phyloP scores from a whole-genome alignment of 106 monocot species.

The Amphibolis antarctica region DNA sequence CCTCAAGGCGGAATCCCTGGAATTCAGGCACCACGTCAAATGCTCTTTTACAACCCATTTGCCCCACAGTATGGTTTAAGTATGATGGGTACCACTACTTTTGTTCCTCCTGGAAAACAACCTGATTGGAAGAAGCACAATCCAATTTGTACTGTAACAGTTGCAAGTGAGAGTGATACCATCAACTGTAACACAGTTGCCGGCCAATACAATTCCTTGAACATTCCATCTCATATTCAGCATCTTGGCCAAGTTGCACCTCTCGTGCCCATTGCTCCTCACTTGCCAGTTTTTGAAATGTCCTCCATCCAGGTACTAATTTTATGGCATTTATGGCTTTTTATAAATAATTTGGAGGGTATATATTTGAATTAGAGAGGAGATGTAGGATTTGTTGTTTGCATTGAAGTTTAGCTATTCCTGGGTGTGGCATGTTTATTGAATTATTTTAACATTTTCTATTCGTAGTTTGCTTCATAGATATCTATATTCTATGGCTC shows the following conservation, averaged over 20 bases:
- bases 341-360: too few relatives aligned
- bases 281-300: conserved; percentile 72
- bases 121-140: conserved; percentile 87
- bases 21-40: conserved; percentile 77
- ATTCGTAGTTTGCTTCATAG: too few relatives aligned
- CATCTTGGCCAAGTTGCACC: conserved; percentile 63
- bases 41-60: conserved; percentile 96
- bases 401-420: too few relatives aligned
- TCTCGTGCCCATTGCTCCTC: conserved; percentile 64
- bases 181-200: conserved; percentile 29
- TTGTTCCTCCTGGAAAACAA: conserved; percentile 73
- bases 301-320: conserved; percentile 69
- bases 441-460: too few relatives aligned
- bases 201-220: conserved; percentile 27
- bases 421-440: too few relatives aligned
- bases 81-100: conserved; percentile 73
- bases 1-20: conserved; percentile 71
- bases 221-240: conserved; percentile 37
- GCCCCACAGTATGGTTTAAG: conserved; percentile 81
- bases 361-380: too few relatives aligned
- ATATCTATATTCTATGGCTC: too few relatives aligned
- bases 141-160: conserved; percentile 21
- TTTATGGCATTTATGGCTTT: conserved; percentile 1
- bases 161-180: conserved; percentile 32
- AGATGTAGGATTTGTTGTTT: too few relatives aligned